Conservation (phyloP, 208 protist species). For the Lotmaria passim region DNA sequence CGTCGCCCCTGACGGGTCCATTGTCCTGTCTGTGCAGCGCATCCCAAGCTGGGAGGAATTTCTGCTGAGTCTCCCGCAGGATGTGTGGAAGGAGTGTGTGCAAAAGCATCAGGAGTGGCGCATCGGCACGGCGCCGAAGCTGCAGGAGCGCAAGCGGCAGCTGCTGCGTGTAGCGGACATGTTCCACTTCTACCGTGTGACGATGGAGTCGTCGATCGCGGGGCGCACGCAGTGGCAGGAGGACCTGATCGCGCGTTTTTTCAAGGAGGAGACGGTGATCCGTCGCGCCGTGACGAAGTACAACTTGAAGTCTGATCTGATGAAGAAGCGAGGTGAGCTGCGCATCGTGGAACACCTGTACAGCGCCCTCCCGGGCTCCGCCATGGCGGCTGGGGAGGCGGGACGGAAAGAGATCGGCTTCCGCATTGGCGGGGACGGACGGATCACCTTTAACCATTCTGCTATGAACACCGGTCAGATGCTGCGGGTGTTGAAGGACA, state of each 20-base stretch:
- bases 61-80: conserved; percentile 66
- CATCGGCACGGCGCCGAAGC: conserved; percentile 62
- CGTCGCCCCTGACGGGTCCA: conserved; percentile 75
- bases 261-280: conserved; percentile 76
- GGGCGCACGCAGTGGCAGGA: conserved; percentile 65
- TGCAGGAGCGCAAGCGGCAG: conserved; percentile 67
- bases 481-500: conserved; percentile 79
- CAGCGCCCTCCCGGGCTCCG: conserved; percentile 39
- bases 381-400: conserved; percentile 10
- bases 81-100: conserved; percentile 75
- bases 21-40: conserved; percentile 72
- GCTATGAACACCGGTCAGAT: conserved; percentile 81
- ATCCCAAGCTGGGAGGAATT: conserved; percentile 83
- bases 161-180: conserved; percentile 69
- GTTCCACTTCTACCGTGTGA: conserved; percentile 69
- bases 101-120: conserved; percentile 78
- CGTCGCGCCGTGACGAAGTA: conserved; percentile 75
- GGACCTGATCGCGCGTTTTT: conserved; percentile 55
- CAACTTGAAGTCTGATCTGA: conserved; percentile 70
- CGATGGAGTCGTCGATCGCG: conserved; percentile 57
- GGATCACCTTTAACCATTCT: conserved; percentile 60
- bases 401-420: conserved; percentile 75
- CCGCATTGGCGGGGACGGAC: conserved; percentile 73
- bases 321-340: conserved; percentile 75
- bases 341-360: conserved; percentile 54